Evolutionary conservation across 495 filamentous ascomycete species (phyloP), one percentile per base, ranked within the genome.

Genomic region (Extremus antarcticus): DNA sequence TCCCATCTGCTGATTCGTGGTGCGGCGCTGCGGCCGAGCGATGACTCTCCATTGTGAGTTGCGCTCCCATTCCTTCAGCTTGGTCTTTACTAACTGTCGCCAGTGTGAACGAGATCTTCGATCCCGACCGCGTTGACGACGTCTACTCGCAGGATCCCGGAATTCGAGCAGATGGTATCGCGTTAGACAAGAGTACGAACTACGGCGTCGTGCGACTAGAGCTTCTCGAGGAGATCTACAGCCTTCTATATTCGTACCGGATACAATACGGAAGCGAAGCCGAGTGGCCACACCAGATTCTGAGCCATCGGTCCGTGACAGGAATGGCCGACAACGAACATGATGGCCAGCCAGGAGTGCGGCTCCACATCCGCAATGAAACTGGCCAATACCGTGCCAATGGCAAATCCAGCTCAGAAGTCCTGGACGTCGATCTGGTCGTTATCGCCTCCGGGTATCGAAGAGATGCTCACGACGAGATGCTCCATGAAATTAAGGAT

Each of bases 21-120:
- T 38, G 76, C 86, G 29, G 88, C 89, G 40, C 71, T 98, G 54
- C 83, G 83, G 53, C 91, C 91, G 2, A 94, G 88, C 66, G 91
- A 98, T 60, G 91, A 98, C 64, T 92, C 87, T 47, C 91, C 91
- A 19, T 97, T 96, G 87, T 94, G 73, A 70, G 84, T 77, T 8
- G 11, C 15, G 13, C 19, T 15, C 20, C 2, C 15, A 11, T n/a
- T 25, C 46, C 22, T 57, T 43, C 25, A 20, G 10, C 11, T n/a
- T 48, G n/a, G 49, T 13, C 29, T 35, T 13, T 13, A n/a, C 62
- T 71, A 60, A 71, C 50, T 32, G 46, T 11, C 3, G 17, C 1
- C 11, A 95, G 90, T 61, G 89, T 98, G 53, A 98, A 98, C 68
- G 90, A 91, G 61, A 84, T 96, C 60, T 98, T 98, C 75, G 86